A percentile compares a stretch with the other conserved stretches of the same genome.
Conservation (phyloP, 2,329 filamentous ascomycete genomes). For the Achaetomium macrosporum region DNA sequence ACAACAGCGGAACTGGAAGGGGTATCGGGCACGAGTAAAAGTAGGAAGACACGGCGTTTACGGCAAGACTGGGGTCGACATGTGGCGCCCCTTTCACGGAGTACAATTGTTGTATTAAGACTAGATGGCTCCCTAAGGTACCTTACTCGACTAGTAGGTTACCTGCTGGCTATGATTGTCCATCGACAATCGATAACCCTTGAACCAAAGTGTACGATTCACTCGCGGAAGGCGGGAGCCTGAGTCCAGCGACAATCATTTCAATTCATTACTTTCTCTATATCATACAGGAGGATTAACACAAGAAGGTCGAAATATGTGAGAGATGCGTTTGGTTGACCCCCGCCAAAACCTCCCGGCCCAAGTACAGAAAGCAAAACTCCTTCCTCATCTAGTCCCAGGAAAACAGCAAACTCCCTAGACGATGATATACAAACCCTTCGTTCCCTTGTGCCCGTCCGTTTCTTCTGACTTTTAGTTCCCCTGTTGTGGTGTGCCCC, state of each 20-base stretch:
- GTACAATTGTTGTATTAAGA: too few relatives aligned
- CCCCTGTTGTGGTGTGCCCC: background rate
- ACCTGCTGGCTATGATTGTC: too few relatives aligned
- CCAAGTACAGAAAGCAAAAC: slow-evolving; percentile 1
- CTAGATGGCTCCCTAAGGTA: too few relatives aligned
- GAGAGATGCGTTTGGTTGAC: slow-evolving; percentile 9
- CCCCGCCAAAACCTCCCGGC: background rate
- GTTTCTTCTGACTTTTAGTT: background rate
- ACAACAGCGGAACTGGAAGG: too few relatives aligned
- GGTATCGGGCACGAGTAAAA: too few relatives aligned
- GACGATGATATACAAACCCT: slow-evolving; percentile 11
- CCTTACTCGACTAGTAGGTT: too few relatives aligned
- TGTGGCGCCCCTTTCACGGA: too few relatives aligned
- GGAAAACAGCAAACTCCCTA: slow-evolving; percentile 10
- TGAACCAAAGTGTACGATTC: too few relatives aligned
- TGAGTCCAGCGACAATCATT: background rate
- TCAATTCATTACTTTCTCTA: slow-evolving; percentile 6
- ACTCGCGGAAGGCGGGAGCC: too few relatives aligned
- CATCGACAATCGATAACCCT: too few relatives aligned
- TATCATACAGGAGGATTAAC: background rate
- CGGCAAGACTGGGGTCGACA: too few relatives aligned
- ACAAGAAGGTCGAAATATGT: slow-evolving; percentile 4
- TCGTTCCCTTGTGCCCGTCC: background rate
- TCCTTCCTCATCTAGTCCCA: slow-evolving; percentile 9
- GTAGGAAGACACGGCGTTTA: too few relatives aligned